Percentiles rank a stretch among this genome's conserved stretches.
Conservation (phyloP, 139 green algal genomes). For the Chlamydomonas sphaeroides region DNA sequence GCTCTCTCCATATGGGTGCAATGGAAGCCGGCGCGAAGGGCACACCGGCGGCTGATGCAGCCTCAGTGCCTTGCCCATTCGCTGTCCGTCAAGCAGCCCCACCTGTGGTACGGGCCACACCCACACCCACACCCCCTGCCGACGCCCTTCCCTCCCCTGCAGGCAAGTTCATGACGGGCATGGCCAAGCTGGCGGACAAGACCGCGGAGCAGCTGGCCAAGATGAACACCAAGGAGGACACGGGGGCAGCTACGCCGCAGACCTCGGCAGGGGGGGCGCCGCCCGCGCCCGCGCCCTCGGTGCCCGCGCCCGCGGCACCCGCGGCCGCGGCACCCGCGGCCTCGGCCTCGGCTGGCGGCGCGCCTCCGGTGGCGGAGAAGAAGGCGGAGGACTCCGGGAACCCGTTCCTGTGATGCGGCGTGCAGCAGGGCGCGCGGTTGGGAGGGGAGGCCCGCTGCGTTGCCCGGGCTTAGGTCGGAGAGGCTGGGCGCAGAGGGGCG, state of each 20-base stretch:
- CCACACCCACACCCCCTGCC: no score
- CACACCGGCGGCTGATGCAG: no score
- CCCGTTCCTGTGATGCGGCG: not conserved
- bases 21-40: no score
- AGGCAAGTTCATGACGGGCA: constrained; percentile 50
- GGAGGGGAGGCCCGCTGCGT: no score
- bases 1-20: no score
- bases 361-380: not conserved
- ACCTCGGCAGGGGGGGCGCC: not conserved
- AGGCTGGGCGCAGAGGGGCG: no score
- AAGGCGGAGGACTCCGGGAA: not conserved
- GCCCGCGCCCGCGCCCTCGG: not conserved
- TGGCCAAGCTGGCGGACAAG: constrained; percentile 53
- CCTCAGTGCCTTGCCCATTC: no score
- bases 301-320: not conserved
- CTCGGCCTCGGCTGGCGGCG: not conserved
- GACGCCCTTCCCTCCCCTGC: no score
- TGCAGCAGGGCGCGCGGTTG: no score
- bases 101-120: no score
- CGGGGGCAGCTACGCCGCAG: not conserved
- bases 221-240: constrained; percentile 28
- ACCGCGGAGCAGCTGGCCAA: constrained; percentile 50
- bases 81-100: no score
- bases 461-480: no score
- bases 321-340: not conserved